Evolutionary conservation across 2,329 filamentous ascomycete species (phyloP).

Genomic region (Trichoderma koningiopsis): DNA sequence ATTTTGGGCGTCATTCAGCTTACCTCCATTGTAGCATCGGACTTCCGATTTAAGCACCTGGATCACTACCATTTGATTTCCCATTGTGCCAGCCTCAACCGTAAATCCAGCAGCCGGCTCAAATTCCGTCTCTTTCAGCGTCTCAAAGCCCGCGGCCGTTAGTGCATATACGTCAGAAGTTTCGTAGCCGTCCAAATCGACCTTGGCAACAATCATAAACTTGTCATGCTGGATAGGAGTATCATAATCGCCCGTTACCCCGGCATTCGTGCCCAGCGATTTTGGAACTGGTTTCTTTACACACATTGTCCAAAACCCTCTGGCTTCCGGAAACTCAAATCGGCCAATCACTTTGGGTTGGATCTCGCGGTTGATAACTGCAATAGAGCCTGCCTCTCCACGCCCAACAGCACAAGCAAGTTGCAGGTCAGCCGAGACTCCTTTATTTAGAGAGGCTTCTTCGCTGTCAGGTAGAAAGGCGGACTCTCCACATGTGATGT

Average conservation of each 20-base stretch:
- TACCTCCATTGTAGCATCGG: constrained; percentile 85
- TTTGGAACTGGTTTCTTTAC: constrained; percentile 69
- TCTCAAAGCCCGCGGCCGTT: constrained; percentile 72
- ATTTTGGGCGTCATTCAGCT: constrained; percentile 37
- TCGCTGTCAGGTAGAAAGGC: constrained; percentile 48
- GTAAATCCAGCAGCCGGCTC: constrained; percentile 87
- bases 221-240: constrained; percentile 68
- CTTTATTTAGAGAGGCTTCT: constrained; percentile 45
- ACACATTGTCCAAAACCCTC: constrained; percentile 79
- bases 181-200: constrained; percentile 68
- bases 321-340: constrained; percentile 71
- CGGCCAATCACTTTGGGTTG: constrained; percentile 71
- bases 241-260: constrained; percentile 58
- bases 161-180: constrained; percentile 77
- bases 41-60: constrained; percentile 87
- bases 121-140: constrained; percentile 82
- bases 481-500: constrained; percentile 69
- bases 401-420: constrained; percentile 64
- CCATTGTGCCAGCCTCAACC: constrained; percentile 81
- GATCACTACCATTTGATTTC: constrained; percentile 77
- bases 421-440: constrained; percentile 59
- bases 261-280: constrained; percentile 52
- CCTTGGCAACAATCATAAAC: constrained; percentile 81
- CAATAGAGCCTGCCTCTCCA: constrained; percentile 68
- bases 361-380: constrained; percentile 76